Percentiles rank a stretch among this genome's conserved stretches.
phyloP scores from a whole-genome alignment of 176 grass and related monocot species.

The Cenchrus fungigraminus region DNA sequence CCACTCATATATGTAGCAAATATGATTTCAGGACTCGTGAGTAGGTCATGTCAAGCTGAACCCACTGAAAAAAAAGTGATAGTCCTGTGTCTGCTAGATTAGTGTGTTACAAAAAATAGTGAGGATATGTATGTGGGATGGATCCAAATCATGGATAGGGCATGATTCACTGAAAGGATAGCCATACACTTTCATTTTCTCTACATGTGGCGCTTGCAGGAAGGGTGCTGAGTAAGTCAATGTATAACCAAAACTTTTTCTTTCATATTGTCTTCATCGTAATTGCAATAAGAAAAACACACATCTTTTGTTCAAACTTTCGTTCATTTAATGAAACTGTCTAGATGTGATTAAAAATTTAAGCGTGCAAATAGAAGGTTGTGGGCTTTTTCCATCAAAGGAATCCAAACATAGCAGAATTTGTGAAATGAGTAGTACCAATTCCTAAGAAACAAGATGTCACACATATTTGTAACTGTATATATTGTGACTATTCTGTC shows the following conservation, averaged over 20 bases:
- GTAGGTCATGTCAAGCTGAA: neutral
- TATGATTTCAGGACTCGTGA: neutral
- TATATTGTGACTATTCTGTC: neutral
- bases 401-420: neutral
- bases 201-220: neutral
- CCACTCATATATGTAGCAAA: neutral
- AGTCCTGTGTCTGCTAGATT: neutral
- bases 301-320: neutral
- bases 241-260: neutral
- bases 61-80: neutral
- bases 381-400: neutral
- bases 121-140: neutral
- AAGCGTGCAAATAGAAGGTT: neutral
- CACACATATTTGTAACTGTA: neutral
- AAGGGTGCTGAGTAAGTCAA: neutral
- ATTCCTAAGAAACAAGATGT: neutral
- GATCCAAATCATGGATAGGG: neutral
- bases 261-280: neutral
- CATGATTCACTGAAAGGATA: neutral
- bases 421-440: neutral
- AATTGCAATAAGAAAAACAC: neutral
- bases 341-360: neutral
- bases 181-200: neutral
- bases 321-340: neutral
- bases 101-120: neutral